These are phyloP conservation scores for Suillus subaureus DNA, from an alignment of 768 basidiomycete genomes.

Conservation along the genomic window DNA sequence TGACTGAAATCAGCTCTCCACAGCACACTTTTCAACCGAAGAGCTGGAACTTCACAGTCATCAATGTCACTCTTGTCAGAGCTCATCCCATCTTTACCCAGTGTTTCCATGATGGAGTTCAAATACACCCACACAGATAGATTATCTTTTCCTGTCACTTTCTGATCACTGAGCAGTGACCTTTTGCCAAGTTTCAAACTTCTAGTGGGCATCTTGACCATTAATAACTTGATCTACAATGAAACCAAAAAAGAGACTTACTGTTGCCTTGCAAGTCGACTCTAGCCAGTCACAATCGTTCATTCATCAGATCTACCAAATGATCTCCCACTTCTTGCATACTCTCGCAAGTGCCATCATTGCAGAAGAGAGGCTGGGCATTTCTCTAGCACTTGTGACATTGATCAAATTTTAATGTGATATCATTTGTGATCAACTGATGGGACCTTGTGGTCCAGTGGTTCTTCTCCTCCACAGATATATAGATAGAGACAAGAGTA, in stretches of 20 bases:
- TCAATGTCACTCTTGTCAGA: not conserved
- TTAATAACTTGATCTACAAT: not conserved
- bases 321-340: not conserved
- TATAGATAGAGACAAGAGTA: not conserved
- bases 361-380: not conserved
- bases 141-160: not conserved
- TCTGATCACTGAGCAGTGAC: not conserved
- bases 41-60: not conserved
- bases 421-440: not conserved
- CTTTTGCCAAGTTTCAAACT: not conserved
- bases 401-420: not conserved
- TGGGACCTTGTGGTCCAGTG: not conserved
- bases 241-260: not conserved
- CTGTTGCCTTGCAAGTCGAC: not conserved
- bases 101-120: not conserved
- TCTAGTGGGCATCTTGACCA: not conserved
- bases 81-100: constrained; percentile 6
- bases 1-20: not conserved
- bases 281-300: not conserved
- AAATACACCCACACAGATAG: not conserved
- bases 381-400: not conserved
- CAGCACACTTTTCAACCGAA: not conserved
- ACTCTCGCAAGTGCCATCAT: not conserved
- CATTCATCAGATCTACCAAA: not conserved
- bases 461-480: not conserved